These are phyloP conservation scores for Thamnidium elegans DNA, from an alignment of 192 early-diverging fungal species.

Conservation along the genomic window DNA sequence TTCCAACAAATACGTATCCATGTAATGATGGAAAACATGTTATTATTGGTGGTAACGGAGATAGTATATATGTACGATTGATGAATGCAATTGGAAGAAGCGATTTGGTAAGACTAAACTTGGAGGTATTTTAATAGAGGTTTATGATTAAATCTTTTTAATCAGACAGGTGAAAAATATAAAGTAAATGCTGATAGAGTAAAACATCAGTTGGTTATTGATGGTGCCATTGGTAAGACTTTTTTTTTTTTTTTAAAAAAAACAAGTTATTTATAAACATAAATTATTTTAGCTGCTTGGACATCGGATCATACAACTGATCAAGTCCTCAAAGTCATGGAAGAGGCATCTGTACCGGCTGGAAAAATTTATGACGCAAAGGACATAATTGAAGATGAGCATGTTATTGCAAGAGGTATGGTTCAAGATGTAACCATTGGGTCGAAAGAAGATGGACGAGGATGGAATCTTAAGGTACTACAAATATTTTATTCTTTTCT, in stretches of 20 bases:
- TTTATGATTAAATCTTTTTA: neutral
- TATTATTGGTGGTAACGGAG: conserved; percentile 52
- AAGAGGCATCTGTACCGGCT: conserved; percentile 43
- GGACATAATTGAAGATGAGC: conserved; percentile 48
- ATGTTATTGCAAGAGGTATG: conserved; percentile 43
- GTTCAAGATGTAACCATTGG: conserved; percentile 41
- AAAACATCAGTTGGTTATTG: conserved; percentile 37
- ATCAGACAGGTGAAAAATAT: conserved; percentile 38
- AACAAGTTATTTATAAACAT: neutral
- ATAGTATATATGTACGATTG: conserved; percentile 47
- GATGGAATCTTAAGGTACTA: conserved; percentile 43
- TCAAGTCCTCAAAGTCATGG: conserved; percentile 34
- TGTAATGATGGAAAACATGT: conserved; percentile 47
- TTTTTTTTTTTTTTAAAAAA: neutral
- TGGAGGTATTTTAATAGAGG: neutral
- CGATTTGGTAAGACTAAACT: conserved; percentile 31
- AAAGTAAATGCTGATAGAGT: conserved; percentile 45
- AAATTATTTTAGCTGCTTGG: conserved; percentile 26
- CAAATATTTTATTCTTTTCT: neutral
- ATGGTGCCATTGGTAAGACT: conserved; percentile 39
- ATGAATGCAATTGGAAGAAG: conserved; percentile 41
- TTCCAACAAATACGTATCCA: conserved; percentile 46
- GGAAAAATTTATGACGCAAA: conserved; percentile 49
- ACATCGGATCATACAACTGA: conserved; percentile 32
- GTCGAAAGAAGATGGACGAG: conserved; percentile 31